Conservation (phyloP, 768 basidiomycete genomes). For the Boletus pseudopeckii region DNA sequence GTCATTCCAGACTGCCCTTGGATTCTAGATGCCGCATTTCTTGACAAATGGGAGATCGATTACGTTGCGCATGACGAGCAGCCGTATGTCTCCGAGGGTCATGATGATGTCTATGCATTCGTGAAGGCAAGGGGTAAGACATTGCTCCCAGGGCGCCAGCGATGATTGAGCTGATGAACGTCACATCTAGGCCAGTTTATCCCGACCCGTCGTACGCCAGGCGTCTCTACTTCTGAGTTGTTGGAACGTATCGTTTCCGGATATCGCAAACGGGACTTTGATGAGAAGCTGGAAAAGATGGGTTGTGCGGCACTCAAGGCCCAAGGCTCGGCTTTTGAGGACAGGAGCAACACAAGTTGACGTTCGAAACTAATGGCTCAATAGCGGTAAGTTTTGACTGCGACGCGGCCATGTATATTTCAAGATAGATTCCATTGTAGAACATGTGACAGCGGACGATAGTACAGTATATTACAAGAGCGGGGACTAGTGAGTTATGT, state of each 20-base stretch:
- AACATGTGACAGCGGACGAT: neutral
- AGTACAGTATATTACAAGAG: slow-evolving; percentile 13
- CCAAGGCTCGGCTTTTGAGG: slow-evolving; percentile 39
- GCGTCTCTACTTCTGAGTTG: slow-evolving; percentile 89
- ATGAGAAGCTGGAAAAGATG: slow-evolving; percentile 87
- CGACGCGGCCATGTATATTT: neutral
- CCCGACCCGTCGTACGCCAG: slow-evolving; percentile 91
- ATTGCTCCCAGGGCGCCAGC: neutral
- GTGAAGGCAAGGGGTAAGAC: slow-evolving; percentile 74
- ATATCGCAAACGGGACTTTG: slow-evolving; percentile 83
- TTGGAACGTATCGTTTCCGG: slow-evolving; percentile 88
- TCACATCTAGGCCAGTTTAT: slow-evolving; percentile 76
- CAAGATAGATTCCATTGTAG: neutral
- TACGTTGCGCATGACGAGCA: slow-evolving; percentile 97
- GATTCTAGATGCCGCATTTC: slow-evolving; percentile 78
- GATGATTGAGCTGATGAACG: neutral
- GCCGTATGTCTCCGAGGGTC: slow-evolving; percentile 76
- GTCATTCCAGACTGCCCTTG: slow-evolving; percentile 90
- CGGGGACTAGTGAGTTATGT: neutral
- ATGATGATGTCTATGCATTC: slow-evolving; percentile 82
- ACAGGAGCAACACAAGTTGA: slow-evolving; percentile 4
- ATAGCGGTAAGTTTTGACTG: neutral
- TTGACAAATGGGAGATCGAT: slow-evolving; percentile 86
- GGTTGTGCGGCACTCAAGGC: slow-evolving; percentile 70
- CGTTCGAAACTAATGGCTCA: neutral